Evolutionary conservation across 768 basidiomycete genomes (phyloP), one percentile per base, ranked within the genome.

Genomic region (Cyclocybe cylindracea): DNA sequence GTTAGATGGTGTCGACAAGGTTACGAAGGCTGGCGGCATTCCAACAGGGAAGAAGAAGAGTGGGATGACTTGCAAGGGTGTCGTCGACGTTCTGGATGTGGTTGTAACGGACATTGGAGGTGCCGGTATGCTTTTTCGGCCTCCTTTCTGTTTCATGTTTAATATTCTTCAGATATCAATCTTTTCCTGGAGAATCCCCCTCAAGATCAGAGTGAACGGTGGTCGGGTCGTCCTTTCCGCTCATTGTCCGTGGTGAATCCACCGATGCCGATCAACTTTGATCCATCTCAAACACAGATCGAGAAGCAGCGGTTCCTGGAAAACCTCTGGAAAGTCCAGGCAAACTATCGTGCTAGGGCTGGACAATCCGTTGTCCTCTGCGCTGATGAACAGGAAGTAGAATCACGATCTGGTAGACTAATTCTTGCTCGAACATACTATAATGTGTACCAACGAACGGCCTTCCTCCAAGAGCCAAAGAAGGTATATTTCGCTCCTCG

Each of bases 271-370:
- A 64, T 82, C 39, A 83, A 85, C 51, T 64, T 87, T 33, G 88
- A 93, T 61, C 87, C 89, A 13, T 69, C 72, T 0, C 78, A 81
- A 47, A 81, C 84, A 4, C 78, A 82, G 50, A 65, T 64, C 6
- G 89, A 90, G 65, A 96, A 95, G 68, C 78, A 78, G 37, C 81
- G 88, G 7, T 98, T 98, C 64, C 69, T 98, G 32, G 86, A 93
- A 57, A 94, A 93, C 64, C 70, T 98, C 9, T 98, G 94, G 94
- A 79, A 79, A 39, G 86, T 85, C 18, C 94, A 98, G 65, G 92
- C 92, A 7, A 83, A 78, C 42, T 88, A 88, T 58, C 78, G 94
- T 51, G 81, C 91, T 2, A 82, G 83, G 46, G 69, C 77, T 7
- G 88, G 87, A 0, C 87, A 89, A 62, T 89, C 88, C 2, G 85